phyloP scores from a whole-genome alignment of 2,329 filamentous ascomycete species.

The Exophiala mesophila region DNA sequence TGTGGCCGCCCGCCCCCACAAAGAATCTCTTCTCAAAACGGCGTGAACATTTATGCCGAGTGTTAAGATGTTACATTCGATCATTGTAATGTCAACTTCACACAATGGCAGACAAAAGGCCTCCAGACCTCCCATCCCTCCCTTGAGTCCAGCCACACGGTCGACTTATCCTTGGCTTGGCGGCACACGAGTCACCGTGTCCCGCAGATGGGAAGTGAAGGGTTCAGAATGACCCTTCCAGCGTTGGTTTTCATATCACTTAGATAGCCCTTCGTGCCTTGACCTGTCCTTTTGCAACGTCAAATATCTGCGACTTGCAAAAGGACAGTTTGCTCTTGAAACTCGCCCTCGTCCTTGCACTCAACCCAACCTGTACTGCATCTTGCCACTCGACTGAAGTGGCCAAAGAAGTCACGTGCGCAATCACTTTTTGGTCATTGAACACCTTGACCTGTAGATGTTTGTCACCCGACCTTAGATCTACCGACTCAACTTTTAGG shows the following conservation, averaged over 20 bases:
- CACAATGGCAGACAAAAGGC: constrained; percentile 3
- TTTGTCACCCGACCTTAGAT: too few relatives aligned
- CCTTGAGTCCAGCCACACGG: too few relatives aligned
- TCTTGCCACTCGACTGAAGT: not conserved
- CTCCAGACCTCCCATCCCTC: too few relatives aligned
- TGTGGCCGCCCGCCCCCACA: too few relatives aligned
- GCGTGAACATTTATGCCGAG: not conserved
- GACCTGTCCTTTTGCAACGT: not conserved
- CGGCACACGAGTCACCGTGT: too few relatives aligned
- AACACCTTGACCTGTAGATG: not conserved
- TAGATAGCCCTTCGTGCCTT: not conserved
- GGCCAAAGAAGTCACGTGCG: not conserved
- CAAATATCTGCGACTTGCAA: not conserved
- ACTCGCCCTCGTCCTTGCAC: not conserved
- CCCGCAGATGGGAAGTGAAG: not conserved
- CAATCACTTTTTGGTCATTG: not conserved
- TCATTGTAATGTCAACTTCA: constrained; percentile 1
- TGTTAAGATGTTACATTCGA: not conserved
- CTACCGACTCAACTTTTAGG: too few relatives aligned
- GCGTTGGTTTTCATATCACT: not conserved
- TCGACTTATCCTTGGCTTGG: too few relatives aligned
- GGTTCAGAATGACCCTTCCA: not conserved
- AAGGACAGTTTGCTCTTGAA: not conserved
- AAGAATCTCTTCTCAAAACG: too few relatives aligned
- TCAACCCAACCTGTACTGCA: too few relatives aligned